These are phyloP conservation scores for Marasmius oreades DNA, from an alignment of 1,284 basidiomycete genomes.

Conservation along the genomic window DNA sequence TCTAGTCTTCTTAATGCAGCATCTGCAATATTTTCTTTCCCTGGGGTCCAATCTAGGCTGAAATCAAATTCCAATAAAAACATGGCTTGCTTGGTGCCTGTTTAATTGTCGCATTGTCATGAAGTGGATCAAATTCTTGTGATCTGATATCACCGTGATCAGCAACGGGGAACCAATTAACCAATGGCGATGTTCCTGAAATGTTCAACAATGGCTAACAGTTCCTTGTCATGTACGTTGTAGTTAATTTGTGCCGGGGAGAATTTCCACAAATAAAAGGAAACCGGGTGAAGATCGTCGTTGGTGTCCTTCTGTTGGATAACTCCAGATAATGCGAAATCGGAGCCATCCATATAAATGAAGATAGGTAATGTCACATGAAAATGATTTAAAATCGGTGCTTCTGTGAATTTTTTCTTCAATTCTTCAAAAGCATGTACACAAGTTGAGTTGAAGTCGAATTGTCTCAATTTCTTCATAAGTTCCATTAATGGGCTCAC, in stretches of 20 bases:
- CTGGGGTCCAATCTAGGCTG: constrained; percentile 25
- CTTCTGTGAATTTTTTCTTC: constrained; percentile 7
- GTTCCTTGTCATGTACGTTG: too few relatives aligned
- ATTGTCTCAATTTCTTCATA: constrained; percentile 6
- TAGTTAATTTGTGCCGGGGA: too few relatives aligned
- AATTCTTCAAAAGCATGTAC: constrained; percentile 3
- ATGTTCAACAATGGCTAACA: not conserved
- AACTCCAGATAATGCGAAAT: constrained; percentile 14
- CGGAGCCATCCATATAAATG: constrained; percentile 21
- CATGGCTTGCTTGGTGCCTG: constrained; percentile 28
- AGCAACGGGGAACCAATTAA: not conserved
- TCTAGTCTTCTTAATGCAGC: constrained; percentile 15
- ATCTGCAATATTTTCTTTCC: constrained; percentile 30
- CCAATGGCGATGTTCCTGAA: not conserved
- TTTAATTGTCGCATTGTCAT: constrained; percentile 22
- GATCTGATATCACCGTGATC: not conserved
- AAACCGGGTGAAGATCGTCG: constrained; percentile 27
- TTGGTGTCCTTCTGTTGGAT: constrained; percentile 5
- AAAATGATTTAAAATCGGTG: constrained; percentile 7
- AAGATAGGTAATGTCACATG: constrained; percentile 30
- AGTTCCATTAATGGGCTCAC: constrained; percentile 14
- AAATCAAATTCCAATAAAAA: constrained; percentile 16
- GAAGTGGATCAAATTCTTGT: not conserved
- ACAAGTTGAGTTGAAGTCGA: constrained; percentile 2
- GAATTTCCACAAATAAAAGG: constrained; percentile 29